Evolutionary conservation across 2,329 filamentous ascomycete genomes (phyloP).

Genomic region (Fusarium denticulatum): DNA sequence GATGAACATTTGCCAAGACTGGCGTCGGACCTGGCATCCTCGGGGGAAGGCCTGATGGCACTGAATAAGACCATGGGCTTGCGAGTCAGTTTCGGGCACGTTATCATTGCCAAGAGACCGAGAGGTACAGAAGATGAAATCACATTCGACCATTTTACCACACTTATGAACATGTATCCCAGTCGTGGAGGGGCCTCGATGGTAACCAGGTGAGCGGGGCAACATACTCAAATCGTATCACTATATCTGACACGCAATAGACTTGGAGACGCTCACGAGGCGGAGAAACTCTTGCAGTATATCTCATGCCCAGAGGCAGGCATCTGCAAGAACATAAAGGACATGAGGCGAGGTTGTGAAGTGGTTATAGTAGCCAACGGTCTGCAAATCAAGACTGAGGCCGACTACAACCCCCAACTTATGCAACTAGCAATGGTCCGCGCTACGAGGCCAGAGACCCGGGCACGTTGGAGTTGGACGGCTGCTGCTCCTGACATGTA

Average conservation of each 20-base stretch:
- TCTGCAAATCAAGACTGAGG: constrained; percentile 37
- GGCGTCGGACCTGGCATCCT: constrained; percentile 23
- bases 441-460: constrained; percentile 34
- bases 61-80: constrained; percentile 44
- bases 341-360: constrained; percentile 28
- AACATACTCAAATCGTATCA: background rate
- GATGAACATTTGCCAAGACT: constrained; percentile 36
- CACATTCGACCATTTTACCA: constrained; percentile 39
- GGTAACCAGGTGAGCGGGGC: constrained; percentile 40
- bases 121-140: constrained; percentile 38
- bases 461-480: constrained; percentile 46
- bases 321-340: constrained; percentile 22
- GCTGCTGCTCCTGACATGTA: constrained; percentile 51
- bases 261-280: constrained; percentile 17
- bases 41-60: constrained; percentile 40
- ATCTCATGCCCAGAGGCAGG: constrained; percentile 18
- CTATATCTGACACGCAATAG: constrained; percentile 24
- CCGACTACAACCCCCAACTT: background rate
- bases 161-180: constrained; percentile 43
- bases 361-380: constrained; percentile 34
- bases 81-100: constrained; percentile 47
- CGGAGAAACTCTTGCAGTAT: constrained; percentile 28
- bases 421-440: constrained; percentile 39
- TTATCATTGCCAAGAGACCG: constrained; percentile 43
- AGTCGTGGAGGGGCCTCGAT: constrained; percentile 45